These are phyloP conservation scores for Nepenthes alata DNA, from an alignment of 179 eudicot genomes.

Conservation along the genomic window DNA sequence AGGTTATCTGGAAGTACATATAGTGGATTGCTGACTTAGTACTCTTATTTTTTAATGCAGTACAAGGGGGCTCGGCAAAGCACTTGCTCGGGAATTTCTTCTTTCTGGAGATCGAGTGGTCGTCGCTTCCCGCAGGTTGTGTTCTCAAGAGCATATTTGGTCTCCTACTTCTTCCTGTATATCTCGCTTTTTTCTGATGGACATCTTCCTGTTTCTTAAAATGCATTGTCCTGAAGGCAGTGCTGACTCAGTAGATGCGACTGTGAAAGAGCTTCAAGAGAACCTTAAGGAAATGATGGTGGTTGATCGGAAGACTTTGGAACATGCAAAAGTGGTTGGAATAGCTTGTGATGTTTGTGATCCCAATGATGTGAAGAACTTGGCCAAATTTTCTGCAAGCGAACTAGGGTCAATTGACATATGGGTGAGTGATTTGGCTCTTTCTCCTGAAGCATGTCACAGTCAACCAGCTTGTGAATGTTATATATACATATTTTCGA, in stretches of 20 bases:
- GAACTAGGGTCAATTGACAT: conserved; percentile 83
- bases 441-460: not conserved
- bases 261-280: conserved; percentile 76
- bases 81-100: conserved; percentile 92
- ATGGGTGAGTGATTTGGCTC: conserved; percentile 53
- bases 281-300: conserved; percentile 51
- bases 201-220: conserved; percentile 13
- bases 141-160: conserved; percentile 1
- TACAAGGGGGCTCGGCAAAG: conserved; percentile 96
- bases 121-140: conserved; percentile 87
- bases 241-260: conserved; percentile 65
- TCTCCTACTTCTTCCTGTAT: not conserved
- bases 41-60: conserved; percentile 31
- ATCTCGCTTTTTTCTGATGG: not conserved
- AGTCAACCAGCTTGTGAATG: no score
- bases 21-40: not conserved
- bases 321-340: conserved; percentile 75
- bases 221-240: conserved; percentile 33
- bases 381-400: conserved; percentile 56
- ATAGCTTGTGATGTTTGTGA: conserved; percentile 80
- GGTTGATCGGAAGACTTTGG: conserved; percentile 31
- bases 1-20: no score
- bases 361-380: conserved; percentile 59
- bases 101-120: conserved; percentile 96
- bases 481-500: no score